phyloP scores from a whole-genome alignment of 2,329 filamentous ascomycete genomes.

The Cytospora chrysosperma region DNA sequence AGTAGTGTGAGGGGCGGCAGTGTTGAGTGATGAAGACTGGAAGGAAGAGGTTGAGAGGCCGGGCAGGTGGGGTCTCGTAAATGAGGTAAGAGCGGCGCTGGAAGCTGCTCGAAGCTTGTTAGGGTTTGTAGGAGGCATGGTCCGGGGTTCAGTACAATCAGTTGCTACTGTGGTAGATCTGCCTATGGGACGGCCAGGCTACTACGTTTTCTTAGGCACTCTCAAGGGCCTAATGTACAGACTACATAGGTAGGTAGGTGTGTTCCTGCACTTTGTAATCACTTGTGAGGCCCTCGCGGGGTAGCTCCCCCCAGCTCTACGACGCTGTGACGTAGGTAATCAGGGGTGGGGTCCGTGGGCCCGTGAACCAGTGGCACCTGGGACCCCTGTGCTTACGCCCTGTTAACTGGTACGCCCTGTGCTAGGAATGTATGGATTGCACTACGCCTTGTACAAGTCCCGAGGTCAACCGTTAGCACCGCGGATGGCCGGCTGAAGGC shows the following conservation, averaged over 20 bases:
- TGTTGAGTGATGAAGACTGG: not conserved
- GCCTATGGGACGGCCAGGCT: no score
- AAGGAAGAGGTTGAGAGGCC: not conserved
- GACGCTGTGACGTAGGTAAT: no score
- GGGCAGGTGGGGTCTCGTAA: constrained; percentile 8
- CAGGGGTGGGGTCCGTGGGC: no score
- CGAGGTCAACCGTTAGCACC: not conserved
- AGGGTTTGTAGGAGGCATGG: constrained; percentile 8
- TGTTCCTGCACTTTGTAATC: not conserved
- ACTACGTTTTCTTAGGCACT: no score
- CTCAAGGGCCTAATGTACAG: no score
- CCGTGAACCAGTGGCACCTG: no score
- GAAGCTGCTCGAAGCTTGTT: constrained; percentile 17
- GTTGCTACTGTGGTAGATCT: no score
- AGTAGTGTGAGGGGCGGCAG: not conserved
- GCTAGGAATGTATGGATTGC: no score
- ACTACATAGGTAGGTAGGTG: not conserved
- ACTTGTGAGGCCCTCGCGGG: not conserved
- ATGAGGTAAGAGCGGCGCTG: not conserved
- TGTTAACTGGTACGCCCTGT: no score
- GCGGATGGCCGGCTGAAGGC: not conserved
- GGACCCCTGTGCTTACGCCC: not conserved
- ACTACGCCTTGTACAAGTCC: not conserved
- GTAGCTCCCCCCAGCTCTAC: not conserved
- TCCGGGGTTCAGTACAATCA: no score